These are phyloP conservation scores for Daldinia loculata DNA, from an alignment of 495 filamentous ascomycete species.

Conservation along the genomic window DNA sequence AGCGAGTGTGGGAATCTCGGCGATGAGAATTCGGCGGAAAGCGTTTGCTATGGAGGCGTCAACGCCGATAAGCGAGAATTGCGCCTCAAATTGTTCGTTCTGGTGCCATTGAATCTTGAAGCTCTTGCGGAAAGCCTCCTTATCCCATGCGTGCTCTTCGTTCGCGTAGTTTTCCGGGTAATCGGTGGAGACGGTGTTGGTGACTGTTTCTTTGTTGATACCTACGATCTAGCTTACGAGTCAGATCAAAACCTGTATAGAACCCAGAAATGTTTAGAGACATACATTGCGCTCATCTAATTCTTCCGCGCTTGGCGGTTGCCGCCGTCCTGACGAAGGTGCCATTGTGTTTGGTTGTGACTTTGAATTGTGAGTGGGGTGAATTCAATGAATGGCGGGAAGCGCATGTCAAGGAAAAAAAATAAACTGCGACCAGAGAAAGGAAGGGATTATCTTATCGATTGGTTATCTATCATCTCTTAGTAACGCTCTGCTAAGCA, in stretches of 20 bases:
- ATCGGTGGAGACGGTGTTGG: conserved; percentile 85
- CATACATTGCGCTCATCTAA: conserved; percentile 54
- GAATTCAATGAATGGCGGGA: conserved; percentile 11
- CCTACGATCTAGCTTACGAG: conserved; percentile 73
- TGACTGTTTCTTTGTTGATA: conserved; percentile 87
- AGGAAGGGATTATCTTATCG: conserved; percentile 32
- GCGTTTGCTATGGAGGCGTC: conserved; percentile 96
- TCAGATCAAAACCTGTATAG: conserved; percentile 7
- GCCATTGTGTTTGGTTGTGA: conserved; percentile 48
- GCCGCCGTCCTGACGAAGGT: conserved; percentile 46
- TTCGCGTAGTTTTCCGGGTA: conserved; percentile 90
- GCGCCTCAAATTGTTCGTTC: conserved; percentile 74
- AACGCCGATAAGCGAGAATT: conserved; percentile 89
- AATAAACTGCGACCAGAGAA: conserved; percentile 6
- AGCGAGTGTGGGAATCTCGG: conserved; percentile 92
- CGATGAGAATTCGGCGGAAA: conserved; percentile 95
- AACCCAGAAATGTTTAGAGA: not conserved
- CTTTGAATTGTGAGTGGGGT: conserved; percentile 23
- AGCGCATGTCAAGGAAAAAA: conserved; percentile 33
- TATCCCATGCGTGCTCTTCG: conserved; percentile 87
- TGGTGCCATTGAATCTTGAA: conserved; percentile 84
- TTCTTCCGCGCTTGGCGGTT: conserved; percentile 51
- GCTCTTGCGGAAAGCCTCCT: conserved; percentile 72
- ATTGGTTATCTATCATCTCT: conserved; percentile 21
- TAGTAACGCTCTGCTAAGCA: not conserved